phyloP scores from a whole-genome alignment of 441 rosid genomes.

The Pelargonium australe region DNA sequence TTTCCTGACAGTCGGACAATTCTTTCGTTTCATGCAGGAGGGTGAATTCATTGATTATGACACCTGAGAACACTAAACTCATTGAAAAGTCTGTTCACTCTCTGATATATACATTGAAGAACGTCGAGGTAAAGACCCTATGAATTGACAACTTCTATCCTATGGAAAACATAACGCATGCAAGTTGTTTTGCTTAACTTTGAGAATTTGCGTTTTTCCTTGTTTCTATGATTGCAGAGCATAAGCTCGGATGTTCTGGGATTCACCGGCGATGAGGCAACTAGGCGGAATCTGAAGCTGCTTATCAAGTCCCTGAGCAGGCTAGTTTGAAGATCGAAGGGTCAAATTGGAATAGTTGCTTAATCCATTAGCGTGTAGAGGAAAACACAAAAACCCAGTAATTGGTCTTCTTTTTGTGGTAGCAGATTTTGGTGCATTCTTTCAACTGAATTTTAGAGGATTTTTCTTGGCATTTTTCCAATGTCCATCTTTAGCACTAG shows the following conservation, averaged over 20 bases:
- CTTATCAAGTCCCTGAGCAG: constrained; percentile 92
- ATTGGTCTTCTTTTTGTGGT: too few species aligned
- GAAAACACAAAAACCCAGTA: too few species aligned
- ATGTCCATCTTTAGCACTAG: too few species aligned
- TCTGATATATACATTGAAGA: constrained; percentile 77
- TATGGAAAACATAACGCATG: background rate
- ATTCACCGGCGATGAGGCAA: constrained; percentile 86
- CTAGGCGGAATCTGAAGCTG: constrained; percentile 66
- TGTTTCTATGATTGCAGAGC: constrained; percentile 38
- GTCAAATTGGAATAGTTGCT: background rate
- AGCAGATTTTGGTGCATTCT: too few species aligned
- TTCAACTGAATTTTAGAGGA: too few species aligned
- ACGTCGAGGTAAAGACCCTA: constrained; percentile 60
- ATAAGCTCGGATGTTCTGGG: constrained; percentile 92
- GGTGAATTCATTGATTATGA: constrained; percentile 70
- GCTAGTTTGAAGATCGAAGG: constrained; percentile 41
- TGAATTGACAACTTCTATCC: background rate
- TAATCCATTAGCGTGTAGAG: too few species aligned
- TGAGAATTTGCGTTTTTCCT: background rate
- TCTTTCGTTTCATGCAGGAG: constrained; percentile 37
- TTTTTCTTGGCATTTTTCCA: too few species aligned
- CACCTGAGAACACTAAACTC: constrained; percentile 82
- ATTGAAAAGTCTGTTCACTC: constrained; percentile 75
- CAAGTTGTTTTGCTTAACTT: background rate
- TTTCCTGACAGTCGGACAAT: background rate